Conservation (phyloP, 2,329 filamentous ascomycete species). For the Scytalidium lignicola region DNA sequence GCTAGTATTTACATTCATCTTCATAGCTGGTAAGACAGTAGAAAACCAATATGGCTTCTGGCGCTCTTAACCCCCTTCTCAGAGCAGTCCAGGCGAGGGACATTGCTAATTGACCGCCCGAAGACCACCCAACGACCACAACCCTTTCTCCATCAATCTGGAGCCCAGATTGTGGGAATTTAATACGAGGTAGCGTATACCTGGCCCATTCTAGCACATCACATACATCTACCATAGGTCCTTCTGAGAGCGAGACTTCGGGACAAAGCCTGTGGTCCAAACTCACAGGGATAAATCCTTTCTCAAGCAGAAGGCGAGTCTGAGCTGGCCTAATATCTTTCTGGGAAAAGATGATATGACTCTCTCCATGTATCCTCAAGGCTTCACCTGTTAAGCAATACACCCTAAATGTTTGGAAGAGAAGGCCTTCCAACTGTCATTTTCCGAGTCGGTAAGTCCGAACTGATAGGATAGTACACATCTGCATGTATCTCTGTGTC, state of each 20-base stretch:
- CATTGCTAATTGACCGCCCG: conserved; percentile 42
- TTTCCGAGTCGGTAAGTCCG: background rate
- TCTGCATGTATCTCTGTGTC: conserved; percentile 24
- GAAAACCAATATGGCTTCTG: conserved; percentile 39
- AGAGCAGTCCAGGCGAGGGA: conserved; percentile 33
- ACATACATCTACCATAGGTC: conserved; percentile 39
- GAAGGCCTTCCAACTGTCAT: conserved; percentile 7
- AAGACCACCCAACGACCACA: conserved; percentile 43
- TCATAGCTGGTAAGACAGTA: conserved; percentile 39
- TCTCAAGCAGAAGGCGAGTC: conserved; percentile 29
- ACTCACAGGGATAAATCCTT: conserved; percentile 41
- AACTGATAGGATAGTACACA: conserved; percentile 31
- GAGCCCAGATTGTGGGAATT: conserved; percentile 10
- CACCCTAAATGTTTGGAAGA: conserved; percentile 26
- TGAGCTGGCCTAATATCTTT: conserved; percentile 34
- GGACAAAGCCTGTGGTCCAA: conserved; percentile 48
- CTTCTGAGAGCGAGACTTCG: conserved; percentile 38
- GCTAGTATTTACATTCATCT: conserved; percentile 17
- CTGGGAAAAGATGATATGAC: conserved; percentile 34
- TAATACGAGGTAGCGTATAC: conserved; percentile 25
- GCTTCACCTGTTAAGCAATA: conserved; percentile 34
- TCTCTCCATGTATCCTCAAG: conserved; percentile 41
- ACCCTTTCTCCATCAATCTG: conserved; percentile 26
- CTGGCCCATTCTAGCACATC: conserved; percentile 39
- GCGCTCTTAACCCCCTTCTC: conserved; percentile 27